Base-by-base conservation (phyloP, 2,329 filamentous ascomycete genomes). In the Aspergillus neotritici region DNA sequence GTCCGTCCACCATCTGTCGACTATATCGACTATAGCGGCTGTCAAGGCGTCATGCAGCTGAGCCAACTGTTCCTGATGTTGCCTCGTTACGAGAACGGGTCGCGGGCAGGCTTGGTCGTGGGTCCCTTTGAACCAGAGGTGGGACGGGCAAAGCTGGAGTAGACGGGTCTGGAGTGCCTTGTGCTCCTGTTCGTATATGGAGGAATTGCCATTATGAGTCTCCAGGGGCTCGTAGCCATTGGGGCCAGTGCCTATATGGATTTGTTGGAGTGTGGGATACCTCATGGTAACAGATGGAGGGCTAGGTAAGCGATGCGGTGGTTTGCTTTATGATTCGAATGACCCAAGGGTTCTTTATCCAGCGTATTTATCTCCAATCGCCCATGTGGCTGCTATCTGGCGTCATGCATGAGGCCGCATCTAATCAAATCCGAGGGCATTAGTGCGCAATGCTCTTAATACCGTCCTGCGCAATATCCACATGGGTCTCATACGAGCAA, bases 1-100 rank as follows among this genome's bases (percentile, higher is more conserved):
- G 34, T 63, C 60, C 2, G 49, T 48, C 51, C 53, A 58, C 58
- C 58, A 63, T 47, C 59, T 40, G 16, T 57, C 48, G 3, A 62
- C 50, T 28, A 62, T 61, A 40, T 61, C 51, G n/a, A 47, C 49
- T 5, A 61, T 46, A 12, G 57, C 57, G 2, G 47, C 21, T 4
- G 46, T 37, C 21, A 62, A 43, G 3, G 58, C 52, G 28, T 46
- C 42, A 33, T 59, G 48, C 2, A 58, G n/a, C 4, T 44, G 34
- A 7, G 37, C 32, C 17, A 54, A 13, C 17, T 33, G 42, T 4
- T 15, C 31, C 17, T 48, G 31, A 12, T 45, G 46, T n/a, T 34
- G 17, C 2, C 10, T 5, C 4, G 34, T 30, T 4, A 45, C 35
- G 11, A 46, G 40, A 7, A 48, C 15, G 1, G 42, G 42, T 21